Evolutionary conservation across 352 stramenopile species (phyloP).

Genomic region (Phytopythium cucurbitacearum): DNA sequence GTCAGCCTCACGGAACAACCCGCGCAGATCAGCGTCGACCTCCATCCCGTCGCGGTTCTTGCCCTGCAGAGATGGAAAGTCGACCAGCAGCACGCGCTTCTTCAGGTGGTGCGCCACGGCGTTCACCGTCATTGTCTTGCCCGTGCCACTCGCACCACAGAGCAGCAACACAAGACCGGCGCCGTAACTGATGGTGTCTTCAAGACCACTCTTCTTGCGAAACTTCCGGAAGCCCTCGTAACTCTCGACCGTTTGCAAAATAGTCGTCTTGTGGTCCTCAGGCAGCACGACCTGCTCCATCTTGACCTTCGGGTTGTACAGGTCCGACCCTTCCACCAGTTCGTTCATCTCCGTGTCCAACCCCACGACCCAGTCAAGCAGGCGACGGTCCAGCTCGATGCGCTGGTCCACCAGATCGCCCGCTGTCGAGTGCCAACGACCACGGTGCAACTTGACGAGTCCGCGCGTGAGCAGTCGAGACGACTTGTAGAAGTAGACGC

Average conservation of each 20-base stretch:
- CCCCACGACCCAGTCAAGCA: conserved; percentile 85
- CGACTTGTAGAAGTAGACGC: conserved; percentile 89
- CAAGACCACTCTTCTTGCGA: conserved; percentile 73
- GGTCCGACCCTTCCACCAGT: conserved; percentile 82
- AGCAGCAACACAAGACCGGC: conserved; percentile 76
- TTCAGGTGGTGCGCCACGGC: conserved; percentile 80
- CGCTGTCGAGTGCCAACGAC: conserved; percentile 77
- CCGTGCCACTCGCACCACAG: conserved; percentile 80
- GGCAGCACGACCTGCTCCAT: conserved; percentile 84
- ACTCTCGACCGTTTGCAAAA: conserved; percentile 76
- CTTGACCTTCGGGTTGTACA: conserved; percentile 83
- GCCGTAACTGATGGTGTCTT: conserved; percentile 77
- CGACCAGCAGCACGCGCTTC: conserved; percentile 86
- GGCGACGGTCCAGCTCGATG: conserved; percentile 78
- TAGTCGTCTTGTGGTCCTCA: conserved; percentile 76
- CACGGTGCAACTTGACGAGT: conserved; percentile 77
- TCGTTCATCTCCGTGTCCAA: conserved; percentile 90
- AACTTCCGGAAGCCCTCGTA: conserved; percentile 81
- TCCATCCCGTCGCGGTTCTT: conserved; percentile 77
- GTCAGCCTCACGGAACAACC: conserved; percentile 82
- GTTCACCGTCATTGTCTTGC: conserved; percentile 91
- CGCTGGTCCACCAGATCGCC: conserved; percentile 86
- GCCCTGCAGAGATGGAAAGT: conserved; percentile 82
- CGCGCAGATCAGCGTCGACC: conserved; percentile 73
- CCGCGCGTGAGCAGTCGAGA: conserved; percentile 67